phyloP scores from a whole-genome alignment of 2,329 filamentous ascomycete genomes.

The Hypoxylon sp. region DNA sequence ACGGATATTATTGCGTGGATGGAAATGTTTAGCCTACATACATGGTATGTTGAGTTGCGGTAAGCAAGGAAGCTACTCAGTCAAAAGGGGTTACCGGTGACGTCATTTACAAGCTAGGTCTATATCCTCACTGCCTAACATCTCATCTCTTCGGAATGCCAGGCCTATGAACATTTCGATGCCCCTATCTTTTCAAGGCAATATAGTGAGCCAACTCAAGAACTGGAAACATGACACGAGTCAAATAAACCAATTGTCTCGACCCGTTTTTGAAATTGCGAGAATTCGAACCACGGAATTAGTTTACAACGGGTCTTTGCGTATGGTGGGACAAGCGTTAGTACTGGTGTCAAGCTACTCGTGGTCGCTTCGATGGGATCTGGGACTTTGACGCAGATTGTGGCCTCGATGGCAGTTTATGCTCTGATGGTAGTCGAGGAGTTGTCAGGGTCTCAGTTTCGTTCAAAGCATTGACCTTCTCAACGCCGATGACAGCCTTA shows the following conservation, averaged over 20 bases:
- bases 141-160: background rate
- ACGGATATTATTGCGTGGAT: background rate
- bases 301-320: background rate
- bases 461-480: background rate
- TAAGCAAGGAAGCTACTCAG: background rate
- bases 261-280: background rate
- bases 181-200: background rate
- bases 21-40: background rate
- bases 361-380: constrained; percentile 2
- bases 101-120: background rate
- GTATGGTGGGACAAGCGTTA: no score
- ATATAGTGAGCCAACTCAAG: background rate
- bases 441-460: background rate
- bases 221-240: background rate
- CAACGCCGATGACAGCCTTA: constrained; percentile 29
- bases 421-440: background rate
- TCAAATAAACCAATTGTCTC: background rate
- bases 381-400: background rate
- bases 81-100: background rate
- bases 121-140: background rate
- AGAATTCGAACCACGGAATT: background rate
- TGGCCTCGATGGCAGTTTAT: background rate
- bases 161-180: background rate
- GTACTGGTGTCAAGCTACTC: background rate
- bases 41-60: background rate